phyloP scores from a whole-genome alignment of 2,329 filamentous ascomycete genomes.

The Bisporella sp. region DNA sequence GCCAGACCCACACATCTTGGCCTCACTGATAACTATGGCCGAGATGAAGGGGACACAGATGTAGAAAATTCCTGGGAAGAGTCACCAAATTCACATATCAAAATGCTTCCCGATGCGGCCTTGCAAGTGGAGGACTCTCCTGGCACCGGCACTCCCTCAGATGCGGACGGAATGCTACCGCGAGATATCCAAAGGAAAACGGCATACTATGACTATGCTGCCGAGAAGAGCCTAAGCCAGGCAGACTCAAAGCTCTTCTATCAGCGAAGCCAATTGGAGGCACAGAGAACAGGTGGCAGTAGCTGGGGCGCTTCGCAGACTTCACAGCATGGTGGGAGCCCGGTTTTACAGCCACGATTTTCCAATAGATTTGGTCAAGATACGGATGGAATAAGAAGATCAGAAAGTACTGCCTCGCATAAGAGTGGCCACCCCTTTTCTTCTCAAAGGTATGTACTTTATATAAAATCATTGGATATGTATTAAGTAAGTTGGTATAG shows the following conservation, averaged over 20 bases:
- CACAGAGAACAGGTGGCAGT: conserved; percentile 25
- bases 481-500: conserved; percentile 11
- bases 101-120: conserved; percentile 24
- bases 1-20: conserved; percentile 4
- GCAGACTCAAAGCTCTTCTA: conserved; percentile 95
- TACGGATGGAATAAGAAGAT: conserved; percentile 15
- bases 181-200: conserved; percentile 62
- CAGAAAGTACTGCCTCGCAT: conserved; percentile 22
- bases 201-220: conserved; percentile 87
- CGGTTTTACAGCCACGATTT: conserved; percentile 20
- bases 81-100: conserved; percentile 8
- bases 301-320: conserved; percentile 25
- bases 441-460: not conserved
- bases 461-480: not conserved
- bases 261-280: conserved; percentile 69
- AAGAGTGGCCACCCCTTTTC: conserved; percentile 11
- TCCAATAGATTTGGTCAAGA: conserved; percentile 19
- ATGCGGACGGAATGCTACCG: conserved; percentile 42
- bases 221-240: conserved; percentile 90
- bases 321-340: conserved; percentile 24
- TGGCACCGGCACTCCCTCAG: conserved; percentile 15
- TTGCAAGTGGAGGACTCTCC: conserved; percentile 17
- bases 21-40: conserved; percentile 5
- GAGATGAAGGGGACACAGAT: conserved; percentile 3
- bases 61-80: conserved; percentile 15